Evolutionary conservation across 2,329 filamentous ascomycete genomes (phyloP), one percentile per base, ranked within the genome.

Genomic region (Dendryphion nanum): DNA sequence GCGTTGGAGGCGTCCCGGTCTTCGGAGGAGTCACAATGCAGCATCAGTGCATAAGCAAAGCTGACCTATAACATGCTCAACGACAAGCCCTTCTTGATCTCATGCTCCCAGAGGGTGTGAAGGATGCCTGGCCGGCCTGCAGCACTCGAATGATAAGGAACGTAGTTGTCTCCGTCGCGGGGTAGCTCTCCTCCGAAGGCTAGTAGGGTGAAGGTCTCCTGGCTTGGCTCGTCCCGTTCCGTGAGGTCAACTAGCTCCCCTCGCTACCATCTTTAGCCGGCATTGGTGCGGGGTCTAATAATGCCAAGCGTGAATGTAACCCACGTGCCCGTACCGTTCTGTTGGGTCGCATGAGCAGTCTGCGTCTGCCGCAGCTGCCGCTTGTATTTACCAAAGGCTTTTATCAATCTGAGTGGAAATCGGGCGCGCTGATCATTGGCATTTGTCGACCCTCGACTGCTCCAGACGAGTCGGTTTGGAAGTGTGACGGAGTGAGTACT

Each of bases 221-320:
- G 17, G 23, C 38, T 42, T 42, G 40, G 36, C 40, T 33, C 35
- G 40, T 39, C 37, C 36, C 40, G 40, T 35, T 19, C 40, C 36
- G 40, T 21, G 13, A 4, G 17, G 12, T 10, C 15, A 15, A 30
- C 12, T 18, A 38, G 18, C 4, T 31, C 33, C 28, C 32, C 17
- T 10, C 20, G 28, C 32, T 42, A 18, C 28, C 36, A n/a, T 13
- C 13, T 38, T 38, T 42, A 42, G 35, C 40, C 39, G 39, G 35
- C 14, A 30, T 8, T 33, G 17, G 33, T 23, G 39, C 39, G 39
- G 39, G 39, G 39, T 41, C 37, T 24, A 14, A 34, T 8, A 23
- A 29, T 41, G 41, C 36, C 41, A 26, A 38, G 37, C 15, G 41
- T 44, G 38, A 44, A 44, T 44, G 41, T 34, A 24, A n/a, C 19